phyloP scores from a whole-genome alignment of 108 stramenopile species.

The Epithemia pelagica region DNA sequence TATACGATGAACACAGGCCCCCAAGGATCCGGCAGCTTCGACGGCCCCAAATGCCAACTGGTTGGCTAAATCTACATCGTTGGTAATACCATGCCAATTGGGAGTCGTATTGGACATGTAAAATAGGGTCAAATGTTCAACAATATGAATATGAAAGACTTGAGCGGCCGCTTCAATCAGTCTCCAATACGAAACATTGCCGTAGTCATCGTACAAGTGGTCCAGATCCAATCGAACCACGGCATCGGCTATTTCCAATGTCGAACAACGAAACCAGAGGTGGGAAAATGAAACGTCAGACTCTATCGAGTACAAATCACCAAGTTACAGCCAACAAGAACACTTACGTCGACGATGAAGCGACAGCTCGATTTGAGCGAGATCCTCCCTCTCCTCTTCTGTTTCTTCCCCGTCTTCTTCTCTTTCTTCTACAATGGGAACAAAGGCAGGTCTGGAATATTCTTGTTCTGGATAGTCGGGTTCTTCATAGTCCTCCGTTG shows the following conservation, averaged over 20 bases:
- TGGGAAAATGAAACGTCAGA: not conserved
- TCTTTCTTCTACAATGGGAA: too few species aligned
- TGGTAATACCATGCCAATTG: not conserved
- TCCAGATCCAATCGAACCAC: not conserved
- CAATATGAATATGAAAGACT: not conserved
- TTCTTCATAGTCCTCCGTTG: too few species aligned
- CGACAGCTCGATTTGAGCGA: not conserved
- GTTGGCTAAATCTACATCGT: not conserved
- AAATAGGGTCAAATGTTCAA: not conserved
- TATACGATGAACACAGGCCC: not conserved
- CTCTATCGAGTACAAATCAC: not conserved
- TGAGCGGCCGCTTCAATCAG: not conserved
- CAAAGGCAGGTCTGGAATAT: too few species aligned
- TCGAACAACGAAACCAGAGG: not conserved
- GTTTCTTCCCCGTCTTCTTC: too few species aligned
- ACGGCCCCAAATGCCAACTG: not conserved
- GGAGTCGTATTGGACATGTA: not conserved
- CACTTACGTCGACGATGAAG: not conserved
- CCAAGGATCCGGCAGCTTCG: not conserved
- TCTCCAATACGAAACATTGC: not conserved
- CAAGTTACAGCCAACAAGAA: too few species aligned
- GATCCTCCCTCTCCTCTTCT: too few species aligned
- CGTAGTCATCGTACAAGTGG: not conserved
- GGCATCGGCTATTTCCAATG: not conserved
- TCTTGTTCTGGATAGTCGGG: too few species aligned